These are phyloP conservation scores for Aspergillus sp. DNA, from an alignment of 2,329 filamentous ascomycete genomes.

Conservation along the genomic window DNA sequence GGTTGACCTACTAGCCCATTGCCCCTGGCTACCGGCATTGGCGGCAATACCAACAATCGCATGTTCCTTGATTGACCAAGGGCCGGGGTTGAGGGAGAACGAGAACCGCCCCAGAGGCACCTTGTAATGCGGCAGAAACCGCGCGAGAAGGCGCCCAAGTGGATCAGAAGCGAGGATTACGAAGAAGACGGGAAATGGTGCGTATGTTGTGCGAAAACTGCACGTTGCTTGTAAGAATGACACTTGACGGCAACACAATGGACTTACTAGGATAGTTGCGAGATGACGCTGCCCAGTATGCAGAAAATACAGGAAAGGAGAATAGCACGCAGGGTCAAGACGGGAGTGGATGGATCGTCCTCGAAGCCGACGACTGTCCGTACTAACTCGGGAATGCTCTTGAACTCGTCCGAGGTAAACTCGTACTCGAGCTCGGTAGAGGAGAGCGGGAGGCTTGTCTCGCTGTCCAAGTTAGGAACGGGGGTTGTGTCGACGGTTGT, in stretches of 20 bases:
- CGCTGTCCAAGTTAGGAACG: not conserved
- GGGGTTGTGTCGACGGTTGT: not conserved
- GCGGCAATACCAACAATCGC: conserved; percentile 49
- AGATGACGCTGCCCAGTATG: not conserved
- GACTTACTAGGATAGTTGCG: conserved; percentile 6
- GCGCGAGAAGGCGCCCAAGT: conserved; percentile 57
- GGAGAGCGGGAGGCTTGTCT: not conserved
- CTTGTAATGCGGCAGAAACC: conserved; percentile 53
- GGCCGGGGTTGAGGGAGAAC: conserved; percentile 61
- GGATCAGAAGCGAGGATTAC: conserved; percentile 64
- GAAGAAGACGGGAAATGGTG: conserved; percentile 65
- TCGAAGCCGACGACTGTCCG: conserved; percentile 7
- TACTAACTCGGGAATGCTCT: conserved; percentile 3
- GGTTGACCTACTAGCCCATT: conserved; percentile 3
- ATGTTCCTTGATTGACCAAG: conserved; percentile 63
- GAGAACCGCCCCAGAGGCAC: conserved; percentile 54
- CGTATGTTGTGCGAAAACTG: conserved; percentile 59
- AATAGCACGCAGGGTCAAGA: not conserved
- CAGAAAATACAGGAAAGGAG: not conserved
- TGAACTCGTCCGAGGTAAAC: not conserved
- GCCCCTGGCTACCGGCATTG: conserved; percentile 5
- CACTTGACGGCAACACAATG: too few species aligned
- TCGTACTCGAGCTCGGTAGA: not conserved
- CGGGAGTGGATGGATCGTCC: conserved; percentile 1
- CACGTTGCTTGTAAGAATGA: not conserved